A percentile compares a stretch with the other conserved stretches of the same genome.
These are phyloP conservation scores for Cyamopsis tetragonoloba DNA, from an alignment of 306 rosid genomes.

Conservation along the genomic window DNA sequence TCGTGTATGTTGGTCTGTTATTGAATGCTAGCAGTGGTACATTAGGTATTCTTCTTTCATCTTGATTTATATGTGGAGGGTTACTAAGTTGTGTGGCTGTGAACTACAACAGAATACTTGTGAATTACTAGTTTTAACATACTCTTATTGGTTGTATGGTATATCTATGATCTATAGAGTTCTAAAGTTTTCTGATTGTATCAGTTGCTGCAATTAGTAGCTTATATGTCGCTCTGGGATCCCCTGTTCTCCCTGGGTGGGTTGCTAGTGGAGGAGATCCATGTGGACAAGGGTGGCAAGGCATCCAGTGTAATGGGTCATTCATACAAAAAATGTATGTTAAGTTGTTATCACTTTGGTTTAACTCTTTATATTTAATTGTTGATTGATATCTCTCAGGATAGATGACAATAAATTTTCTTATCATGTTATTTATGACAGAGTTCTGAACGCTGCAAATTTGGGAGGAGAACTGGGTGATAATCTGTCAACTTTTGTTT, in stretches of 20 bases:
- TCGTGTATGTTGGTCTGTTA: neutral
- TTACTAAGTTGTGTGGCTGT: neutral
- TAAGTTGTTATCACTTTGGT: slow-evolving; percentile 11
- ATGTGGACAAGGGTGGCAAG: slow-evolving; percentile 96
- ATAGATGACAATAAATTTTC: slow-evolving; percentile 12
- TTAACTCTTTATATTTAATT: slow-evolving; percentile 5
- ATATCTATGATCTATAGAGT: slow-evolving; percentile 8
- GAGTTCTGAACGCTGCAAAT: slow-evolving; percentile 78
- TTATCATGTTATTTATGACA: slow-evolving; percentile 41
- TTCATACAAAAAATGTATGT: slow-evolving; percentile 62
- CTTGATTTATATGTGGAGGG: neutral
- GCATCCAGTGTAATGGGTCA: slow-evolving; percentile 68
- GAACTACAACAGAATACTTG: neutral
- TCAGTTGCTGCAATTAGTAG: slow-evolving; percentile 89
- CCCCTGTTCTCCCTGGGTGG: slow-evolving; percentile 89
- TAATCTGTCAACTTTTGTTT: slow-evolving; percentile 56
- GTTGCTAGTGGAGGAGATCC: slow-evolving; percentile 85
- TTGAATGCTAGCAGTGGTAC: neutral
- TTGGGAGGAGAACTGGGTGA: slow-evolving; percentile 88
- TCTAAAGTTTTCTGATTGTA: slow-evolving; percentile 36
- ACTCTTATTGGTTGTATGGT: slow-evolving; percentile 12
- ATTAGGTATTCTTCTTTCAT: neutral
- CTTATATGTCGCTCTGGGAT: slow-evolving; percentile 64
- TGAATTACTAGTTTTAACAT: neutral
- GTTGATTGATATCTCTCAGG: slow-evolving; percentile 6